A percentile compares a stretch with the other conserved stretches of the same genome.
These are phyloP conservation scores for Microdochium trichocladiopsis DNA, from an alignment of 2,329 filamentous ascomycete species.

Conservation along the genomic window DNA sequence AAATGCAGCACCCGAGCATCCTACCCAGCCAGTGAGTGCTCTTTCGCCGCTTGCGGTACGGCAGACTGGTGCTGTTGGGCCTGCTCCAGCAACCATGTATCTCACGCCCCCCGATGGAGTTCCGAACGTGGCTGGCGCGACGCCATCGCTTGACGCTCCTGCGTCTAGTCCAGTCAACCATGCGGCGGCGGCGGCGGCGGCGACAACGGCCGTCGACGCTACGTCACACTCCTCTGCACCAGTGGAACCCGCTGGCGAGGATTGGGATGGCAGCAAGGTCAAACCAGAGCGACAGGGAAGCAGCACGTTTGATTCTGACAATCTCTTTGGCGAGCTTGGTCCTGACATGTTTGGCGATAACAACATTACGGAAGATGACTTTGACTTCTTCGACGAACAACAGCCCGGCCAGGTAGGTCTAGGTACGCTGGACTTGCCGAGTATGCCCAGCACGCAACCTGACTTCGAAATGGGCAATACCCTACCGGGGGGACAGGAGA, in stretches of 20 bases:
- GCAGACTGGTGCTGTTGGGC: conserved; percentile 35
- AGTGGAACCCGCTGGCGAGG: conserved; percentile 24
- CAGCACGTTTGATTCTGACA: conserved; percentile 39
- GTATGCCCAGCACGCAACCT: conserved; percentile 14
- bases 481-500: conserved; percentile 9
- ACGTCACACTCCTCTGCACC: conserved; percentile 23
- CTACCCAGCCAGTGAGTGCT: conserved; percentile 28
- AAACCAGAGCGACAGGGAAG: conserved; percentile 36
- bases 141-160: conserved; percentile 48
- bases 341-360: conserved; percentile 66
- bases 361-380: conserved; percentile 74
- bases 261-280: conserved; percentile 32
- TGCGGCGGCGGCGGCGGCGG: conserved; percentile 14
- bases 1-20: conserved; percentile 33
- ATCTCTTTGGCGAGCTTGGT: conserved; percentile 63
- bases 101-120: conserved; percentile 65
- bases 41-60: conserved; percentile 45
- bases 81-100: conserved; percentile 52
- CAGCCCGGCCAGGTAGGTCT: conserved; percentile 35
- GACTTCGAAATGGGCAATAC: conserved; percentile 8
- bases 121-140: conserved; percentile 43
- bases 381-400: conserved; percentile 70
- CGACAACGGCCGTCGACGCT: conserved; percentile 25
- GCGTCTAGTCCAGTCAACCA: conserved; percentile 48
- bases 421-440: conserved; percentile 23